Percentiles rank a stretch among this genome's conserved stretches.
Conservation (phyloP, 164 flowering plant genomes). For the Tetracentron sinense region DNA sequence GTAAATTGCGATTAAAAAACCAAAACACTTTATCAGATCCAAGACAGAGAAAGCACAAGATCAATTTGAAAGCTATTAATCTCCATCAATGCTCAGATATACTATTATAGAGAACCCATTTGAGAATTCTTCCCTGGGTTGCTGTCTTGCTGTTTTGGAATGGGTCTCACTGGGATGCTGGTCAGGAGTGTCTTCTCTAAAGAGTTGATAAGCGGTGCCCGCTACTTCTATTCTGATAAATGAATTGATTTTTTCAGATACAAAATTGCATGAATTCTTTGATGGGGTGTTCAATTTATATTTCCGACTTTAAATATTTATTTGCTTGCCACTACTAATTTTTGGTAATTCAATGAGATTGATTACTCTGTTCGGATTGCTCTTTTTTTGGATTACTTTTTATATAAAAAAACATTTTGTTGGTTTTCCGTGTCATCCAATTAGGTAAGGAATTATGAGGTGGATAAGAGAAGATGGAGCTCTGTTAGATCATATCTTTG, state of each 20-base stretch:
- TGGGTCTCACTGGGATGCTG: conserved; percentile 70
- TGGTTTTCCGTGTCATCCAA: conserved; percentile 2
- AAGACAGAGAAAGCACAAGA: background rate
- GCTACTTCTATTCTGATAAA: conserved; percentile 10
- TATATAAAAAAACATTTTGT: background rate
- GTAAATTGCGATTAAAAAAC: background rate
- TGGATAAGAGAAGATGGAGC: conserved; percentile 57
- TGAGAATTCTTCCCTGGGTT: conserved; percentile 18
- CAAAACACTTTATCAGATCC: conserved; percentile 9
- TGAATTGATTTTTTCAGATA: conserved; percentile 1
- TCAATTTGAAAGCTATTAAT: background rate
- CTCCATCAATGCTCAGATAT: background rate
- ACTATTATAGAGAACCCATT: too few relatives aligned
- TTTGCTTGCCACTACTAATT: background rate
- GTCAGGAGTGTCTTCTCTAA: conserved; percentile 66
- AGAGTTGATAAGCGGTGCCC: conserved; percentile 40
- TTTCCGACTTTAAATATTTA: background rate
- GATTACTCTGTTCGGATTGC: background rate
- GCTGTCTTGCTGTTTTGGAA: conserved; percentile 19
- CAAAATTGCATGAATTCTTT: background rate
- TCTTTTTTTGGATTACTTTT: background rate
- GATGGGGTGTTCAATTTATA: conserved; percentile 1
- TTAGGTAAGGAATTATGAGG: conserved; percentile 38
- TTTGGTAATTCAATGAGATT: conserved; percentile 4
- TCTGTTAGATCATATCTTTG: conserved; percentile 69